These are phyloP conservation scores for Fusarium tupiense DNA, from an alignment of 2,329 filamentous ascomycete genomes.

Conservation along the genomic window DNA sequence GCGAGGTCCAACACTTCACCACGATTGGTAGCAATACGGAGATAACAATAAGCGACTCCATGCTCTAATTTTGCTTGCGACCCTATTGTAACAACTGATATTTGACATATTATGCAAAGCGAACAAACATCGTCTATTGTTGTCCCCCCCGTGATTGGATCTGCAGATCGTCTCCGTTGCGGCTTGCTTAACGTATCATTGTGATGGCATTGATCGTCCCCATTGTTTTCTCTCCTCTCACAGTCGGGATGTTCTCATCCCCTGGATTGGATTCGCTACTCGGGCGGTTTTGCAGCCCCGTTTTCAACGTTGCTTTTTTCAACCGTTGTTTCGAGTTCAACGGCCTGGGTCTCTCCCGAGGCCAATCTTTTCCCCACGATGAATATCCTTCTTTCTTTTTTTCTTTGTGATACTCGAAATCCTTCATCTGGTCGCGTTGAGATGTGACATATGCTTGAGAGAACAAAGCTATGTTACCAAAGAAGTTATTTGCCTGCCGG, in stretches of 20 bases:
- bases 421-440: neutral
- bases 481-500: neutral
- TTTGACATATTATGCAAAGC: neutral
- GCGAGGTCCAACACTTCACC: neutral
- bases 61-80: neutral
- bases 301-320: neutral
- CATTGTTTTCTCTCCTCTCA: neutral
- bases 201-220: neutral
- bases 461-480: neutral
- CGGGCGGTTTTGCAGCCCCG: neutral
- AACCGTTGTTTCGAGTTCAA: neutral
- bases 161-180: neutral
- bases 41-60: neutral
- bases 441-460: neutral
- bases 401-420: neutral
- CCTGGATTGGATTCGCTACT: neutral
- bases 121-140: neutral
- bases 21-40: neutral
- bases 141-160: neutral
- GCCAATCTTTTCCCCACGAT: conserved; percentile 10
- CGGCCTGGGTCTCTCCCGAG: neutral
- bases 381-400: neutral
- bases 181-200: neutral
- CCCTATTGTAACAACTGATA: neutral
- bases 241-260: neutral